Base-by-base conservation (phyloP, 768 basidiomycete genomes). In the Hebeloma cylindrosporum region DNA sequence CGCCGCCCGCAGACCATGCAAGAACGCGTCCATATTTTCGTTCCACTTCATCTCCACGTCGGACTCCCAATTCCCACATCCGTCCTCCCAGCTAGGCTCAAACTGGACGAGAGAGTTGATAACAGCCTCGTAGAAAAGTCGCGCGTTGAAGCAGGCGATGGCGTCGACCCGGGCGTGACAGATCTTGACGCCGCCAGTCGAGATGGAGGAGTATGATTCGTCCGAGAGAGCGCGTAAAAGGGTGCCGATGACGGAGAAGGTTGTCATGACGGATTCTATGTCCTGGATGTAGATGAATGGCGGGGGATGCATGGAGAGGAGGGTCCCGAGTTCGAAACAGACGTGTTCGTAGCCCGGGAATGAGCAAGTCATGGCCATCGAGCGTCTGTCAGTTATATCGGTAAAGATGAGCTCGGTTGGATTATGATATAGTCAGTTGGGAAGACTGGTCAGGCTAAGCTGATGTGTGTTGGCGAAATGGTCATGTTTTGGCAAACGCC, bases 281-380 rank as follows among this genome's bases (percentile, higher is more conserved):
- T 88, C 83, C 40, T 81, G 77, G 30, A 89, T 58, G 59, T 79
- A 86, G 49, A 89, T 73, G 62, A 87, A 89, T 0, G 81, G 74
- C 1, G 84, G 83, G 6, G 82, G 75, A 33, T 59, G 62, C 1
- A 59, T 60, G 5, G 68, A 62, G 14, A 75, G 45, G 11, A 75
- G 63, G 7, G 67, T 63, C 11, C 58, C 58, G 6, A 75, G 45
- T 40, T 73, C 71, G 16, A 63, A 50, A 18, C 49, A 46, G 43
- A 66, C 52, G 14, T 52, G 32, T 43, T 63, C 62, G 40, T 64
- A 64, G 40, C 60, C 64, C 17, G 57, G 54, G 47, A 44, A 37
- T 27, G 42, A 10, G 29, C 40, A 42, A n/a, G n/a, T n/a, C n/a
- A n/a, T n/a, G n/a, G n/a, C n/a, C n/a, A n/a, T n/a, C n/a, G n/a